Conservation (phyloP, 805 yeast species). For the Lachancea cidri region DNA sequence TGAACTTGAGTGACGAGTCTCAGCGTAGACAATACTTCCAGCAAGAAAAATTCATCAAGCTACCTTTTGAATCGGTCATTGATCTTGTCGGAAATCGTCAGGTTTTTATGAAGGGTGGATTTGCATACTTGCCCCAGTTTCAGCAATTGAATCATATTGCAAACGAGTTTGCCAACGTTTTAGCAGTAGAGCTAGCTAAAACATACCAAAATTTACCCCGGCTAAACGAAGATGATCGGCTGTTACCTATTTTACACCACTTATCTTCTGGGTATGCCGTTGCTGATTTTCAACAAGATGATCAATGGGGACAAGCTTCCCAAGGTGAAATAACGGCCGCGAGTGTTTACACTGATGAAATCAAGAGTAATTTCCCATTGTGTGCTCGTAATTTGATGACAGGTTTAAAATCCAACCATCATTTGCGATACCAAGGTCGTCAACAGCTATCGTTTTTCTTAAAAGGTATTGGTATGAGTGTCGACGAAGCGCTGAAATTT, state of each 20-base stretch:
- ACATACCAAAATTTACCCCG: conserved; percentile 79
- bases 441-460: conserved; percentile 80
- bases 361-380: conserved; percentile 68
- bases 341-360: conserved; percentile 49
- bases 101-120: conserved; percentile 62
- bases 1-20: conserved; percentile 42
- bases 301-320: conserved; percentile 32
- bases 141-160: conserved; percentile 68
- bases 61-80: conserved; percentile 82
- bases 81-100: conserved; percentile 71
- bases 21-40: conserved; percentile 42
- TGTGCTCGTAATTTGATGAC: conserved; percentile 68
- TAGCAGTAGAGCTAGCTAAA: conserved; percentile 48
- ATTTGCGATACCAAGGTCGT: conserved; percentile 77
- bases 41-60: conserved; percentile 67
- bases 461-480: conserved; percentile 81
- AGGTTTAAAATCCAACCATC: conserved; percentile 56
- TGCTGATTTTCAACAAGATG: conserved; percentile 39
- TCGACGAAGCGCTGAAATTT: conserved; percentile 83
- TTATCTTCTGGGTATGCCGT: conserved; percentile 67
- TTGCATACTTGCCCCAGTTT: conserved; percentile 79
- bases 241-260: conserved; percentile 78
- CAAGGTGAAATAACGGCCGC: conserved; percentile 54
- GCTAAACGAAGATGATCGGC: conserved; percentile 85
- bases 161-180: conserved; percentile 55